A percentile compares a stretch with the other conserved stretches of the same genome.
These are phyloP conservation scores for Butyriboletus loyo DNA, from an alignment of 768 basidiomycete genomes.

Conservation along the genomic window DNA sequence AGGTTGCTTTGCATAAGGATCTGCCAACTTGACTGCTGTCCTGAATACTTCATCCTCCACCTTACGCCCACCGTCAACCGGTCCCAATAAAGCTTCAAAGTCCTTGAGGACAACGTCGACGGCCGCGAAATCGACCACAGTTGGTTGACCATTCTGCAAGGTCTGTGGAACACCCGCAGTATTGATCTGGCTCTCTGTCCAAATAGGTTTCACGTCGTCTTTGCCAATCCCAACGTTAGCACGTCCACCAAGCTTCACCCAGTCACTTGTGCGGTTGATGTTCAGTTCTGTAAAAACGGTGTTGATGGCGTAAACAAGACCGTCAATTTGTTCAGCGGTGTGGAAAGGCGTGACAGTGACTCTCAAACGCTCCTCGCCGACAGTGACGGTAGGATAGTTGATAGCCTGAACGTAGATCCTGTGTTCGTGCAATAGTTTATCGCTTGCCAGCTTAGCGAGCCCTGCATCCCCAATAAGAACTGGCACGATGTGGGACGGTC, in stretches of 20 bases:
- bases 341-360: slow-evolving; percentile 98
- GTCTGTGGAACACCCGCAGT: slow-evolving; percentile 61
- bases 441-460: slow-evolving; percentile 88
- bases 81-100: slow-evolving; percentile 66
- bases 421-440: slow-evolving; percentile 84
- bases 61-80: slow-evolving; percentile 26
- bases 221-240: slow-evolving; percentile 78
- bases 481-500: slow-evolving; percentile 95
- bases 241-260: slow-evolving; percentile 80
- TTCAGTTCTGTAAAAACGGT: slow-evolving; percentile 79
- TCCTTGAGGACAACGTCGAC: slow-evolving; percentile 55
- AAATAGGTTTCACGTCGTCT: slow-evolving; percentile 65
- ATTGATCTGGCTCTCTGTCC: slow-evolving; percentile 81
- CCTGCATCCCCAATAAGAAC: slow-evolving; percentile 94
- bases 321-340: slow-evolving; percentile 81
- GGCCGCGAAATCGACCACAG: slow-evolving; percentile 53
- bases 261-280: slow-evolving; percentile 83
- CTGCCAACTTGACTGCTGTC: slow-evolving; percentile 21
- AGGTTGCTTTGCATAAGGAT: slow-evolving; percentile 20
- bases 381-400: slow-evolving; percentile 95
- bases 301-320: slow-evolving; percentile 76
- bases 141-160: slow-evolving; percentile 55
- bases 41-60: slow-evolving; percentile 19
- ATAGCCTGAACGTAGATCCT: slow-evolving; percentile 99
- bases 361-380: slow-evolving; percentile 91